Evolutionary conservation across 352 stramenopile genomes (phyloP).

Genomic region (Phytophthora sp.): DNA sequence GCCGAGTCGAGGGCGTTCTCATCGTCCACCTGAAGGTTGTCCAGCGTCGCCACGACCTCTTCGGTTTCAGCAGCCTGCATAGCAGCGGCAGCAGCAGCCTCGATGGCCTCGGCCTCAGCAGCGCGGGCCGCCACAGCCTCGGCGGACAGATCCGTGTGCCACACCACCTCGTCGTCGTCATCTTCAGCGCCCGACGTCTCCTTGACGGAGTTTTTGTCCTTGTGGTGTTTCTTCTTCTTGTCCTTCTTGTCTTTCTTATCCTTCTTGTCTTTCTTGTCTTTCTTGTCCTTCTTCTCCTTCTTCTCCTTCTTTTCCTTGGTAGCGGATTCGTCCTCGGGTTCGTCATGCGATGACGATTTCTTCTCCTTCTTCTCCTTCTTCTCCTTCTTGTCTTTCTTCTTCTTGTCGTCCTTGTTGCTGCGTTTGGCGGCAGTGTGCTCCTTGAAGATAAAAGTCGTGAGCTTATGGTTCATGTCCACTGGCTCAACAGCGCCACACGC

Average conservation of each 20-base stretch:
- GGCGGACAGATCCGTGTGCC: constrained; percentile 86
- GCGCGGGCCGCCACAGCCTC: constrained; percentile 84
- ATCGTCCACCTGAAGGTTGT: constrained; percentile 86
- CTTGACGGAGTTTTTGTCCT: constrained; percentile 77
- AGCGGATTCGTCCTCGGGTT: constrained; percentile 67
- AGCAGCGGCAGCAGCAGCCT: constrained; percentile 73
- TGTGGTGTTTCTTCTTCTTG: constrained; percentile 86
- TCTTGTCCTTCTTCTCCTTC: constrained; percentile 75
- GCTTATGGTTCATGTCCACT: constrained; percentile 98
- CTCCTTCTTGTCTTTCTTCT: constrained; percentile 84
- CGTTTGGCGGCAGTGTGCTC: constrained; percentile 94
- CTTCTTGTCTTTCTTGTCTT: constrained; percentile 76
- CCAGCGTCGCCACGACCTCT: constrained; percentile 71
- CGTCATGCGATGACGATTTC: constrained; percentile 54
- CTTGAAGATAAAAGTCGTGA: constrained; percentile 97
- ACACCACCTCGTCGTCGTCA: constrained; percentile 78
- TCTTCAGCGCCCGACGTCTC: constrained; percentile 75
- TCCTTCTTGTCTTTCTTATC: constrained; percentile 81
- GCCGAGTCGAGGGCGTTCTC: constrained; percentile 84
- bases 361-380: constrained; percentile 76
- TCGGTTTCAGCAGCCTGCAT: constrained; percentile 66
- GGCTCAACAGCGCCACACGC: constrained; percentile 97
- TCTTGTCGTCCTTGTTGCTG: constrained; percentile 82
- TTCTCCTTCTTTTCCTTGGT: constrained; percentile 65
- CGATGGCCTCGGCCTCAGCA: constrained; percentile 82